phyloP scores from a whole-genome alignment of 257 asterid species.

The Nicotiana attenuata region DNA sequence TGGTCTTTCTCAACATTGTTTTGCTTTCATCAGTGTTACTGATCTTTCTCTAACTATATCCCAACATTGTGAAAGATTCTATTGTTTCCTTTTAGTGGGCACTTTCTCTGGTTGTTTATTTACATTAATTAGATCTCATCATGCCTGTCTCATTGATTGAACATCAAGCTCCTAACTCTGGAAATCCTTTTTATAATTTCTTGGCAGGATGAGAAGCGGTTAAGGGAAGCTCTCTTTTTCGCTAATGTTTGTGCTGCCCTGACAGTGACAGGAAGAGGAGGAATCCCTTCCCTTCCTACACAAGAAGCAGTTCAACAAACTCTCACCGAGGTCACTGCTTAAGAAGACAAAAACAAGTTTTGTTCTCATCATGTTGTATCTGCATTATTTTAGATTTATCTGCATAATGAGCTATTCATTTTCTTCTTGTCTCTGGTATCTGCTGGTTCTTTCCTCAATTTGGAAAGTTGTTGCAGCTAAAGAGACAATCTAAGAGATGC shows the following conservation, averaged over 20 bases:
- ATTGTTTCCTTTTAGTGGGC: not conserved
- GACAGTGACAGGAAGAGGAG: constrained; percentile 76
- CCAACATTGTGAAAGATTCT: not conserved
- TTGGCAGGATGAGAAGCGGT: constrained; percentile 58
- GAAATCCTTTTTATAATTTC: not conserved
- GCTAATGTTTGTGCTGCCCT: constrained; percentile 95
- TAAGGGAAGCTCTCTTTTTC: constrained; percentile 62
- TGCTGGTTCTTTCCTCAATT: not conserved
- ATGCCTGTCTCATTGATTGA: not conserved
- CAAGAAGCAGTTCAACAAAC: constrained; percentile 46
- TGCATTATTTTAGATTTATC: constrained; percentile 7
- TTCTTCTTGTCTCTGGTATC: not conserved
- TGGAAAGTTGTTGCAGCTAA: not conserved
- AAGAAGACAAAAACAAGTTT: not conserved
- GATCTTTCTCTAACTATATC: not conserved
- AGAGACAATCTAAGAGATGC: not conserved
- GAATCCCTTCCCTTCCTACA: constrained; percentile 87
- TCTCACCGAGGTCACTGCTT: constrained; percentile 29
- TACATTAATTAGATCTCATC: not conserved
- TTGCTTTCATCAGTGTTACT: not conserved
- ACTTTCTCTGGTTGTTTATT: not conserved
- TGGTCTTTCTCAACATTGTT: not conserved
- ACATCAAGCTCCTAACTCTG: not conserved
- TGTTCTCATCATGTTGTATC: not conserved
- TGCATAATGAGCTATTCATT: not conserved